phyloP scores from a whole-genome alignment of 805 yeast genomes.

The Cyberlindnera saturnus region DNA sequence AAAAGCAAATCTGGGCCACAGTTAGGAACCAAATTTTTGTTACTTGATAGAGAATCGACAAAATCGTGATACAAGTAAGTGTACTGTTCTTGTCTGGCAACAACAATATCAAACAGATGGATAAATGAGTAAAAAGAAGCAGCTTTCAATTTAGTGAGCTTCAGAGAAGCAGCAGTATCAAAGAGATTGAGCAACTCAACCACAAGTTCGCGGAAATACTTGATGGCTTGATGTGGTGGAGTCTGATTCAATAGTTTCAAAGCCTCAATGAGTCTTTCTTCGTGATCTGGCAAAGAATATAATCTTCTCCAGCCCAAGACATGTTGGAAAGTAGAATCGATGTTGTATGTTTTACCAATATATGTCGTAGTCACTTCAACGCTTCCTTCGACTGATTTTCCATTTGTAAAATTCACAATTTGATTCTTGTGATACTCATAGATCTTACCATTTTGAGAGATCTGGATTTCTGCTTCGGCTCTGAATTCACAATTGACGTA shows the following conservation, averaged over 20 bases:
- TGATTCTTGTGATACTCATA: constrained; percentile 43
- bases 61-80: constrained; percentile 50
- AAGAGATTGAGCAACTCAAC: constrained; percentile 32
- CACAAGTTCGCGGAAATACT: constrained; percentile 55
- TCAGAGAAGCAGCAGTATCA: constrained; percentile 17
- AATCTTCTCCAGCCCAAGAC: constrained; percentile 48
- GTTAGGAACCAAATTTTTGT: constrained; percentile 32
- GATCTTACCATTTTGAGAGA: constrained; percentile 41
- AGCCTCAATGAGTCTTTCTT: constrained; percentile 39
- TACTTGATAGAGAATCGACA: constrained; percentile 24
- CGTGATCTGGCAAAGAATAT: constrained; percentile 31
- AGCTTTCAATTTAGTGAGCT: constrained; percentile 22
- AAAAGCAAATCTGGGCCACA: constrained; percentile 47
- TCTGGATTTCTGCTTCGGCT: constrained; percentile 51
- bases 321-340: constrained; percentile 47
- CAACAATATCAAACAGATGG: constrained; percentile 53
- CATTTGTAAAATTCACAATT: constrained; percentile 37
- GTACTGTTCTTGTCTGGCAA: constrained; percentile 63
- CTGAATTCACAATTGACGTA: constrained; percentile 57
- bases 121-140: constrained; percentile 51
- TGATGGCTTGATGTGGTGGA: constrained; percentile 47
- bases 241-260: constrained; percentile 47
- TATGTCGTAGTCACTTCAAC: constrained; percentile 55
- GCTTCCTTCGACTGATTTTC: constrained; percentile 33
- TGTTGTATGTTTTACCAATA: constrained; percentile 61